Base-by-base conservation (phyloP, 495 filamentous ascomycete genomes). In the Penicillium cinerascens region DNA sequence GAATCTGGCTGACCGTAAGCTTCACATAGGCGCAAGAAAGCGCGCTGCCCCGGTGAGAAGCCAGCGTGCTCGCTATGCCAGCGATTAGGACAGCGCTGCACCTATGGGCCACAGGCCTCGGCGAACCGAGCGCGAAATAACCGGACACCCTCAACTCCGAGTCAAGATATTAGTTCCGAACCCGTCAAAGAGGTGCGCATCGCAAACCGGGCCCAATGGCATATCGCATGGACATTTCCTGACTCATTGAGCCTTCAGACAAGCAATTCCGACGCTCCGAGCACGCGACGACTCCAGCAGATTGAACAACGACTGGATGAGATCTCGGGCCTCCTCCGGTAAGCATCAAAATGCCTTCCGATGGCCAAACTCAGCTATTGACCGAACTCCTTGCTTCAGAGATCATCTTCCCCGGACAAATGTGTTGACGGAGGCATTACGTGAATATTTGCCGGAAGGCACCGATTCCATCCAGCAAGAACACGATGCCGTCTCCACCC, bases 21-120 rank as follows among this genome's bases (percentile, higher is more conserved):
- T n/a, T 16, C 36, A 6, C 39, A 20, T 38, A 71, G 70, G 44
- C 60, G 70, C 41, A 72, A 73, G 43, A 73, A 73, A 51, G 68
- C 69, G 15, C 67, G 70, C n/a, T 73, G 70, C 46, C 70, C 70
- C 7, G 70, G 70, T 17, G 70, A 73, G 44, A 70, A 67, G 38
- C 70, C 70, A 3, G 47, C 48, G 33, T 73, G 70, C 38, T 71
- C 70, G 25, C 49, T 68, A n/a, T 73, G 70, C 29, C 52, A 65
- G 26, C 58, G 70, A 25, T 42, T 73, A 40, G 64, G 68, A 3
- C 69, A 73, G 51, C 33, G 36, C 3, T 73, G 70, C 44, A 41
- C 51, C n/a, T 75, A 73, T 36, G 69, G 40, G 16, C 11, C 52
- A n/a, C 59, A 61, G 49, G 41, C 52, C 11, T 2, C 49, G 0